Evolutionary conservation across 495 filamentous ascomycete genomes (phyloP), one percentile per base, ranked within the genome.

Genomic region (Parmelia sp.): DNA sequence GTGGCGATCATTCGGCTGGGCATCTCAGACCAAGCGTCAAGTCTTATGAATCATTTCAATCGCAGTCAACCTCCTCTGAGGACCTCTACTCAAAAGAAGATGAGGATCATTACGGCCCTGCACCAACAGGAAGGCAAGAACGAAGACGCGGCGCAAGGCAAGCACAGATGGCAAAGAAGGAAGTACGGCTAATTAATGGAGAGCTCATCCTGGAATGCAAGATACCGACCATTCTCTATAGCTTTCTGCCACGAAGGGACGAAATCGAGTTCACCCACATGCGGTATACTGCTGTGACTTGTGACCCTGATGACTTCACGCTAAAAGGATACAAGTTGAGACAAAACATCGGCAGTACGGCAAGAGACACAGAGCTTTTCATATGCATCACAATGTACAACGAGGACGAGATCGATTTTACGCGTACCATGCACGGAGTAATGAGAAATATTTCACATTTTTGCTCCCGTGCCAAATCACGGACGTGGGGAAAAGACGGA

Each of bases 261-360:
- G 92, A 96, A 66, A 84, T 90, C 57, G 95, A 99, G 74, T 99
- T 97, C 73, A 99, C 95, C 1, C 93, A 99, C 73, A 97, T 97
- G 95, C 89, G 95, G n/a, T 99, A 99, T 72, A 97, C 95, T 37
- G 95, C 95, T n/a, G 94, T 96, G 42, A 99, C 95, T 2, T 97
- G 93, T 71, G 95, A 99, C 72, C 95, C 95, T 0, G 92, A 97
- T 72, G 92, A 99, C 71, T 99, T 95, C 68, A 87, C 90, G 0
- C 79, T 84, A 21, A 81, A 85, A 58, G 93, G 94, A 0, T 99
- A 97, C 78, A 94, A 95, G 74, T 74, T 99, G 69, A 88, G 95
- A n/a, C 95, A 97, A 75, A 92, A 95, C 72, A 90, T 97, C 62
- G 90, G 90, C 8, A 83, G 76, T 60, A 97, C 91, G 0, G 77